Conservation (phyloP, 78 protist genomes). For the Dictyostelium purpureum region DNA sequence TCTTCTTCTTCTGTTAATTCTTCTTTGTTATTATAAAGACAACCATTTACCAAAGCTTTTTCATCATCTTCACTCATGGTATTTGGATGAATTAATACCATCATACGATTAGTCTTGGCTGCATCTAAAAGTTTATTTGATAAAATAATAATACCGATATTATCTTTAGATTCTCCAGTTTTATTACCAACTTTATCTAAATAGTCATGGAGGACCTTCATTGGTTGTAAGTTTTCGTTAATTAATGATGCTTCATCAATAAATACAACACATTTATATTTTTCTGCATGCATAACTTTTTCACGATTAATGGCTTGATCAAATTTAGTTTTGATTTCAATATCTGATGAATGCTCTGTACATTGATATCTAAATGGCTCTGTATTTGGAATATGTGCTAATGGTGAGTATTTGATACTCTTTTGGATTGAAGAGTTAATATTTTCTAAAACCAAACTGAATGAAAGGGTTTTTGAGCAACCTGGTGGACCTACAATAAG, state of each 20-base stretch:
- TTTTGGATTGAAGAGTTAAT: constrained; percentile 45
- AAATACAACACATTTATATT: constrained; percentile 26
- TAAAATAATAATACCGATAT: constrained; percentile 22
- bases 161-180: not conserved
- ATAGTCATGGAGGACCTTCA: constrained; percentile 69
- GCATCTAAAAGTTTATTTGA: constrained; percentile 65
- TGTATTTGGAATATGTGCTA: not conserved
- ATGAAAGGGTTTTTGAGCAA: constrained; percentile 49
- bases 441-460: constrained; percentile 53
- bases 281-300: constrained; percentile 5
- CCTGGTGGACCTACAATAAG: constrained; percentile 80
- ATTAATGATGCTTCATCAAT: constrained; percentile 56
- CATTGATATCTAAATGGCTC: constrained; percentile 69
- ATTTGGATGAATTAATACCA: constrained; percentile 36
- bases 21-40: constrained; percentile 17
- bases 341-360: constrained; percentile 53
- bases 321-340: constrained; percentile 56
- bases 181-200: constrained; percentile 26
- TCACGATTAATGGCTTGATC: constrained; percentile 54
- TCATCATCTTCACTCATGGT: constrained; percentile 22
- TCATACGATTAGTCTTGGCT: constrained; percentile 70
- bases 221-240: constrained; percentile 31
- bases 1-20: not conserved
- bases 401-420: not conserved
- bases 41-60: constrained; percentile 53